Evolutionary conservation across 495 filamentous ascomycete species (phyloP), one percentile per base, ranked within the genome.

Genomic region (Neurospora sp.): DNA sequence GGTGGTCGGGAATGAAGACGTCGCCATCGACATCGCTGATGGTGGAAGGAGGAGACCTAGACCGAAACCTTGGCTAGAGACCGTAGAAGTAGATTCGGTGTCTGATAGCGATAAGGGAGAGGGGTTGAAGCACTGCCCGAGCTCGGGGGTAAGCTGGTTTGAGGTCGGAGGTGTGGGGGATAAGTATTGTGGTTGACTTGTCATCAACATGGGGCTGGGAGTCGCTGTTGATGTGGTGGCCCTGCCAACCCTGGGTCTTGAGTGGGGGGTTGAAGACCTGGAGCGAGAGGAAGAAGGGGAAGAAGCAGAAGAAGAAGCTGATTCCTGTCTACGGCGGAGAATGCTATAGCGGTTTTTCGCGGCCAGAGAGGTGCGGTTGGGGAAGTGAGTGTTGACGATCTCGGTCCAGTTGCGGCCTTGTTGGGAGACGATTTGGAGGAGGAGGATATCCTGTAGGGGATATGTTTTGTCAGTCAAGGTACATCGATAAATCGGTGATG

Each of bases 281-380:
- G 54, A 66, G 23, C 27, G 14, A 18, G 54, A 66, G 27, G 54
- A 18, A 8, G 54, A 16, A 8, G 27, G 27, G 0, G 27, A 66
- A 0, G 54, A 16, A 9, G 54, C 27, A 37, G 27, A 16, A 37
- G 54, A 54, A 48, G 70, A 70, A 37, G 72, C 62, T 27, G 14
- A 14, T 41, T 75, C 69, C 38, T 76, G 73, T 23, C 72, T 77
- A n/a, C 74, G 77, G 9, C 70, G 76, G 12, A 82, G 74, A 18
- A 80, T 78, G 71, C 78, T 80, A 71, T 78, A 82, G 0, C 82
- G 73, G 74, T 83, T 82, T 74, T 82, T 83, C 27, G 81, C 81
- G 10, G 81, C 74, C 31, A 82, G 74, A 18, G 78, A 77, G 7
- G 82, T 82, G 39, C 82, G 80, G 20, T 79, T 79, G 16, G 82